Base-by-base conservation (phyloP, 495 filamentous ascomycete species). In the Xylaria grammica region DNA sequence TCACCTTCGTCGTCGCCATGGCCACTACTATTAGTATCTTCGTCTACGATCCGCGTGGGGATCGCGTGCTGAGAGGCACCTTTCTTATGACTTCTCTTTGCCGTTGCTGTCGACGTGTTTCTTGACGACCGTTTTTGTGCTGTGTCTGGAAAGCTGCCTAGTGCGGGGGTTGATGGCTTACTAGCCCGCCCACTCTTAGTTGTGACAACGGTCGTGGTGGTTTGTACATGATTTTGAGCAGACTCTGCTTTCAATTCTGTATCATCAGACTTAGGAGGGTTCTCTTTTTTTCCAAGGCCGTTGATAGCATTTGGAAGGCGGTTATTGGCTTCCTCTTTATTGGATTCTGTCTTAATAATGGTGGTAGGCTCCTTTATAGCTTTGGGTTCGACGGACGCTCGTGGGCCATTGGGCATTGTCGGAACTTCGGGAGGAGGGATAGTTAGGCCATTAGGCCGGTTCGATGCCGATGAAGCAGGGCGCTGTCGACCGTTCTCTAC, bases 61-160 rank as follows among this genome's bases (percentile, higher is more conserved):
- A 68, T 38, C 26, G 62, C 51, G 40, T 72, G 69, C 46, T 74
- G 83, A 15, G 75, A 79, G 62, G 81, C 82, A 0, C 84, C 86
- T 74, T 91, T 92, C 77, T 92, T 93, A 60, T 91, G 87, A 27
- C 84, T 87, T 36, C 90, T 79, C 72, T 91, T 92, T n/a, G 77
- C 72, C 55, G 74, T 77, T 30, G 72, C 68, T 22, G 62, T 68
- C 10, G 69, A 63, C 26, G 69, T 46, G 44, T 72, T 77, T 38
- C 80, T 66, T 0, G 78, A 72, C 9, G 79, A 74, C 34, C 77
- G 65, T 38, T 77, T 69, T 5, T 71, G 66, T 15, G 77, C 72
- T 15, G 77, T 62, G 19, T 86, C 83, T 30, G 83, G 81, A 58
- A 85, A 85, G 7, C 77, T 79, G 48, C 79, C 76, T 26, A 83